Evolutionary conservation across 106 monocot genomes (phyloP).

Genomic region (Platanthera zijinensis): DNA sequence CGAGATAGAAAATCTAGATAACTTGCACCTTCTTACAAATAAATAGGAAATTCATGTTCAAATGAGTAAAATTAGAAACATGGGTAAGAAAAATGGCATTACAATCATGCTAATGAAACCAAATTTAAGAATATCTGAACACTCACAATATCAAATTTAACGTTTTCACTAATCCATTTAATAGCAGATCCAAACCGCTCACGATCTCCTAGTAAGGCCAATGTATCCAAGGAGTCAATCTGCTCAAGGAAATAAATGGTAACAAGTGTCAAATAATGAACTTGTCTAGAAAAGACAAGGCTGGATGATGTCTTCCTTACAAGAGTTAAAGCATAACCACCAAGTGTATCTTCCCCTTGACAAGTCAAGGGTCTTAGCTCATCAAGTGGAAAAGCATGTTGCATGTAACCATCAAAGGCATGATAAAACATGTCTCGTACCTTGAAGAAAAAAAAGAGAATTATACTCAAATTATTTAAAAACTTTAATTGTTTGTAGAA

Average conservation of each 20-base stretch:
- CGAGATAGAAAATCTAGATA: neutral
- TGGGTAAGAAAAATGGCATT: neutral
- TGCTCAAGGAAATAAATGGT: slow-evolving; percentile 24
- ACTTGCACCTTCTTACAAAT: neutral
- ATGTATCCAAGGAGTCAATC: slow-evolving; percentile 95
- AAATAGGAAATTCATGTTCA: neutral
- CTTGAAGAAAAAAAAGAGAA: slow-evolving; percentile 23
- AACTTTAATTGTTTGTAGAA: neutral
- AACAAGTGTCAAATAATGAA: slow-evolving; percentile 7
- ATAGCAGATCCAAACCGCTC: slow-evolving; percentile 66
- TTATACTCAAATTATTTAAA: slow-evolving; percentile 2
- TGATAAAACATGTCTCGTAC: slow-evolving; percentile 95
- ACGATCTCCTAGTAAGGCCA: slow-evolving; percentile 86
- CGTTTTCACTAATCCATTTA: slow-evolving; percentile 84
- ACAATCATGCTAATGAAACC: neutral
- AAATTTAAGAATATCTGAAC: neutral
- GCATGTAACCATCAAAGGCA: slow-evolving; percentile 94
- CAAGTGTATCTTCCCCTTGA: slow-evolving; percentile 85
- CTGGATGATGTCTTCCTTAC: slow-evolving; percentile 30
- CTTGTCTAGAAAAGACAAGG: neutral
- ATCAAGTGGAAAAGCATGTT: slow-evolving; percentile 96
- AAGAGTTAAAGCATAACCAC: slow-evolving; percentile 96
- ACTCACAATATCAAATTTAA: slow-evolving; percentile 89
- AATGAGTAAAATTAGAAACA: neutral
- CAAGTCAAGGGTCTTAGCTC: slow-evolving; percentile 89